Conservation (phyloP, 2,329 filamentous ascomycete genomes). For the Xenosphaeropsis pyriputrescens region DNA sequence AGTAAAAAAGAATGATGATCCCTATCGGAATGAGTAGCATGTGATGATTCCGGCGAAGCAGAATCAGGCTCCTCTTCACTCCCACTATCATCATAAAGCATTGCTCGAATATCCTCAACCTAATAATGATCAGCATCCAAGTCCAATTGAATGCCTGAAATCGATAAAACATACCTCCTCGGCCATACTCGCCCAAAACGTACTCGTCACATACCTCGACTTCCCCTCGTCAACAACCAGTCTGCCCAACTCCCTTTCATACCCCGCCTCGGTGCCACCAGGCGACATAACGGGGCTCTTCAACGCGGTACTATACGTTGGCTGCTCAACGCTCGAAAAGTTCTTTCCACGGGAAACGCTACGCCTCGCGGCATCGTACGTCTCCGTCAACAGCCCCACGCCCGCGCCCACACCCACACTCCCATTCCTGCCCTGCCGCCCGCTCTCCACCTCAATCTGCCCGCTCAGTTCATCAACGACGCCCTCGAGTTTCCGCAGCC, state of each 20-base stretch:
- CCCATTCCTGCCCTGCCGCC: too few relatives aligned
- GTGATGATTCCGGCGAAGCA: slow-evolving; percentile 17
- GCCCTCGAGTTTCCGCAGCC: slow-evolving; percentile 57
- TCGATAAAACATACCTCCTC: slow-evolving; percentile 44
- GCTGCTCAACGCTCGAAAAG: too few relatives aligned
- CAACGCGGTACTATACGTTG: too few relatives aligned
- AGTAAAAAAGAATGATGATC: slow-evolving; percentile 60
- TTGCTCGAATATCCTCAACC: slow-evolving; percentile 16
- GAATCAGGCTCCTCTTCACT: slow-evolving; percentile 9
- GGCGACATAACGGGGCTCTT: too few relatives aligned
- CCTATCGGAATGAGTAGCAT: slow-evolving; percentile 37
- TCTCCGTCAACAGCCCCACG: too few relatives aligned
- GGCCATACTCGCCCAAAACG: slow-evolving; percentile 60
- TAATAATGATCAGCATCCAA: too few relatives aligned
- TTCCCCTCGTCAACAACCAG: slow-evolving; percentile 55
- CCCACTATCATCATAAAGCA: slow-evolving; percentile 14
- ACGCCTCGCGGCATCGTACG: too few relatives aligned
- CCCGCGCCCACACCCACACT: too few relatives aligned
- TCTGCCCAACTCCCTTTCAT: slow-evolving; percentile 32
- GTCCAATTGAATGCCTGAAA: too few relatives aligned
- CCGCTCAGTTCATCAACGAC: slow-evolving; percentile 58
- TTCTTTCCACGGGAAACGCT: too few relatives aligned
- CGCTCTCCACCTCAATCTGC: slow-evolving; percentile 28
- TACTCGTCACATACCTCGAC: slow-evolving; percentile 61
- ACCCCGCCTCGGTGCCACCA: background rate